Evolutionary conservation across 2,329 filamentous ascomycete species (phyloP), one percentile per base, ranked within the genome.

Genomic region (Lojkania enalia): DNA sequence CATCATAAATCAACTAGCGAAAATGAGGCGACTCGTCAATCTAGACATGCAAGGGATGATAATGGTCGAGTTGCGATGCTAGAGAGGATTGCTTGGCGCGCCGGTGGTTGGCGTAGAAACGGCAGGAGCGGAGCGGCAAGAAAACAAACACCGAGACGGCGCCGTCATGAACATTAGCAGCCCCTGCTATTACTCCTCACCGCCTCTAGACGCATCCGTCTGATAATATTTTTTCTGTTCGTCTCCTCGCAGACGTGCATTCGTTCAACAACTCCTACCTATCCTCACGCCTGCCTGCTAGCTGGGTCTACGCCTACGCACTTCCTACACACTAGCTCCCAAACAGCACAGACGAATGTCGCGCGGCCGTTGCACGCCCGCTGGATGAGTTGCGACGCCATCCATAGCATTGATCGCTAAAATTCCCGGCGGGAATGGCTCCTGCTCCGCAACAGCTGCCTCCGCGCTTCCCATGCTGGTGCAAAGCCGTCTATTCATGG

Each of bases 401-500:
- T 19, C 32, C 48, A 38, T 30, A 14, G 30, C 25, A 3, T 11
- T 20, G 25, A 16, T 23, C 12, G 7, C 20, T 19, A 20, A 21
- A 19, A 20, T 20, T n/a, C 19, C 7, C 9, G 20, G 20, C 27
- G 40, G 41, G 39, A 27, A 80, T 80, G 77, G 71, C 73, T 46
- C 68, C 72, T 32, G 64, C 66, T 42, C 60, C 75, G 42, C 73
- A 76, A 47, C 61, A 70, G 62, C 74, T 94, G 53, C 90, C 90
- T 11, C 83, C 80, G 63, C 84, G 83, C 62, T 95, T 95, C 68
- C 90, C 90, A 46, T 95, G 90, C 73, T 95, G 90, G 89, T 91
- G 87, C 68, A 83, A 89, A 71, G 90, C 90, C 29, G 82, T 95
- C 32, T 96, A 95, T 71, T 95, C 90, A 14, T 96, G 89, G 88